Percentiles rank a stretch among this genome's conserved stretches.
Evolutionary conservation across 2,329 filamentous ascomycete genomes (phyloP).

Genomic region (Penicillium sp.): DNA sequence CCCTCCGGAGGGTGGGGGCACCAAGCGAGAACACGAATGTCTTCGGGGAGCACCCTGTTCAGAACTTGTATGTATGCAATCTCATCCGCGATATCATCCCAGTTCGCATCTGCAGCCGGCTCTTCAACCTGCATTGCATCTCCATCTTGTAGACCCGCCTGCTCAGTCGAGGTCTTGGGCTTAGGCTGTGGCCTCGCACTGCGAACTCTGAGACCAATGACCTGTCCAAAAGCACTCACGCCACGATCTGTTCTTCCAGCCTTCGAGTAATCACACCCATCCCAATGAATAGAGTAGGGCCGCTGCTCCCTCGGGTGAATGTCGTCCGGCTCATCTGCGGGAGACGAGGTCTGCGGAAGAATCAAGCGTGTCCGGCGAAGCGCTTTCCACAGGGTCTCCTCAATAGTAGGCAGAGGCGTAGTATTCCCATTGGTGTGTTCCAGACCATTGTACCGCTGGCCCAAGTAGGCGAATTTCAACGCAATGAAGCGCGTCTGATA

Average conservation of each 20-base stretch:
- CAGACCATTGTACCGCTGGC: conserved; percentile 88
- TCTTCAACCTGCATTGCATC: conserved; percentile 37
- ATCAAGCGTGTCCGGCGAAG: conserved; percentile 81
- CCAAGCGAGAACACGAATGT: conserved; percentile 92
- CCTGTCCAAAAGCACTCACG: conserved; percentile 96
- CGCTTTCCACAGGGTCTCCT: conserved; percentile 93
- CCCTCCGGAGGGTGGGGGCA: conserved; percentile 76
- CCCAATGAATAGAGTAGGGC: conserved; percentile 67
- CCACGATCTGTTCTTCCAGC: conserved; percentile 91
- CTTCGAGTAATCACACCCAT: conserved; percentile 88
- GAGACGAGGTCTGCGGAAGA: conserved; percentile 61
- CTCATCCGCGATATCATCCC: conserved; percentile 76
- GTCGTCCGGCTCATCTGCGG: conserved; percentile 43
- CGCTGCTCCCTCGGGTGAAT: conserved; percentile 47
- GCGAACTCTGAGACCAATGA: conserved; percentile 79
- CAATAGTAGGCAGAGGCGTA: conserved; percentile 76
- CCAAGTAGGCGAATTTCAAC: conserved; percentile 91
- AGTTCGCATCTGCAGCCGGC: conserved; percentile 45
- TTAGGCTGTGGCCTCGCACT: conserved; percentile 68
- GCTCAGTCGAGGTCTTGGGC: conserved; percentile 19
- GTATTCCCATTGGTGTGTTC: conserved; percentile 77
- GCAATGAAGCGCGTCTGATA: conserved; percentile 86
- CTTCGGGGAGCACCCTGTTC: conserved; percentile 83
- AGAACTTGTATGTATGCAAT: conserved; percentile 80
- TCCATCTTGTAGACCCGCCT: conserved; percentile 22